Conservation (phyloP, 306 rosid genomes). For the Luffa acutangula region DNA sequence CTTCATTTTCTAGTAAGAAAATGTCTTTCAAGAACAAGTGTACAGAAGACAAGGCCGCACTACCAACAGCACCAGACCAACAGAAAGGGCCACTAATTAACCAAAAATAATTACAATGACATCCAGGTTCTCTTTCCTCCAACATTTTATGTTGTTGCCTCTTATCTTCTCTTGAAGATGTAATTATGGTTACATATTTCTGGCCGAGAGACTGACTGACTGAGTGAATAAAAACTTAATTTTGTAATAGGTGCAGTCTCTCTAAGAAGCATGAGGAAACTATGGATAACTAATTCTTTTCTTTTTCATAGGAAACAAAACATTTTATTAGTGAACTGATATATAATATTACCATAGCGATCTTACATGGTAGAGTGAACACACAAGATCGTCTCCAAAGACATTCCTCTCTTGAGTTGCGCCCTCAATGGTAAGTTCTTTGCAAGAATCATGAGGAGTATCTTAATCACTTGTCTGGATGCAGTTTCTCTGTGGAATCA, state of each 20-base stretch:
- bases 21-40: background rate
- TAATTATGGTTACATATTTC: background rate
- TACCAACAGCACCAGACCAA: background rate
- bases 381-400: too few species aligned
- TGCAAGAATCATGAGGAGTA: too few species aligned
- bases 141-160: background rate
- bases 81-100: background rate
- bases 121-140: background rate
- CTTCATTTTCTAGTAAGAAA: background rate
- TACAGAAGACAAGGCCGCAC: background rate
- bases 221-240: background rate
- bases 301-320: background rate
- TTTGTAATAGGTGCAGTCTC: background rate
- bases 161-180: background rate
- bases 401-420: too few species aligned
- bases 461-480: too few species aligned
- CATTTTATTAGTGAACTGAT: background rate
- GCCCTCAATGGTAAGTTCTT: too few species aligned
- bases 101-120: background rate
- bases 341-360: background rate
- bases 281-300: background rate
- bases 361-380: background rate
- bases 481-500: too few species aligned
- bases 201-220: background rate
- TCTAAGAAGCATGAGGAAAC: background rate